Base-by-base conservation (phyloP, 257 asterid genomes). In the Echium plantagineum region DNA sequence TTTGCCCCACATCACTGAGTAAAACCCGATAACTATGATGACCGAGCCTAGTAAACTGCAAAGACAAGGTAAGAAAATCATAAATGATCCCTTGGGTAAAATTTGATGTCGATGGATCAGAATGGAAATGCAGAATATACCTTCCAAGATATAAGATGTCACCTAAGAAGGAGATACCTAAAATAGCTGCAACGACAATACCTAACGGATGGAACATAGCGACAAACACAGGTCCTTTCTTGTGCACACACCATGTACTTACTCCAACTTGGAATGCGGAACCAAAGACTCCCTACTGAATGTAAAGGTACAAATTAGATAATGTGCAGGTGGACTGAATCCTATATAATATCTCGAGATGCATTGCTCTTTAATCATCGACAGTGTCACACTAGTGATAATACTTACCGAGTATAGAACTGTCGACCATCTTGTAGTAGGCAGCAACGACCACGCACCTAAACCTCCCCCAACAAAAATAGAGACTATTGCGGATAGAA, bases 1-100 rank as follows among this genome's bases (percentile, higher is more conserved):
- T 77, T 83, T 85, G 26, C 98, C 98, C 95, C 96, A 85, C 95
- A 90, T 85, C 79, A 90, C 98, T 15, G 80, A 80, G 78, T 91
- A 91, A 76, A 91, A 91, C 52, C 95, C 96, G 20, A 82, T 52
- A 59, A 88, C 95, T 28, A 91, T 84, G 38, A 82, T 58, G 62
- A 70, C 8, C 8, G 96, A 91, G 24, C 96, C 96, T 62, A 82
- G 18, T 79, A 91, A 73, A 77, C 96, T 91, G 77, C 80, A 70
- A 21, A 61, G 54, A 58, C 16, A 19, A n/a, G 6, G 22, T 31
- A 28, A 4, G 21, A 21, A 18, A 6, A 12, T 15, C 20, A 56
- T 21, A 57, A 15, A 48, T 18, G 10, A 2, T 15, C 17, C 30
- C 10, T 12, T n/a, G 21, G 12, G 6, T 15, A 52, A 21, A 60